Percentiles rank a stretch among this genome's conserved stretches.
phyloP scores from a whole-genome alignment of 495 filamentous ascomycete genomes.

The Astrocystis sublimbata region DNA sequence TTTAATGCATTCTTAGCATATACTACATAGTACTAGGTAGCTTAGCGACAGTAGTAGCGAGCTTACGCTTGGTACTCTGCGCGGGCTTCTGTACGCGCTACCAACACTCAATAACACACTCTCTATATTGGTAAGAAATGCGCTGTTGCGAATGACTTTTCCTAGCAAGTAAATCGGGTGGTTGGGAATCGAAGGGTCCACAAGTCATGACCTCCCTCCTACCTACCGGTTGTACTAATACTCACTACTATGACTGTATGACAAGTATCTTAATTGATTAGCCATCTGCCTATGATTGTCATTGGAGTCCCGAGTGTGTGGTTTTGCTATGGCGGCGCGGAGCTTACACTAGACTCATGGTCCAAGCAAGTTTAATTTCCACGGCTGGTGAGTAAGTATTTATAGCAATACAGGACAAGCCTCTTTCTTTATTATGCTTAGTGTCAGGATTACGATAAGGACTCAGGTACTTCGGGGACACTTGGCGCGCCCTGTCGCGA shows the following conservation, averaged over 20 bases:
- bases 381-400: not conserved
- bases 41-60: too few species aligned
- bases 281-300: not conserved
- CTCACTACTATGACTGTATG: too few species aligned
- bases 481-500: not conserved
- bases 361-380: not conserved
- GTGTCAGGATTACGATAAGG: not conserved
- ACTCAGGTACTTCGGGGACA: not conserved
- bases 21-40: not conserved
- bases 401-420: not conserved
- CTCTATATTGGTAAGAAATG: too few species aligned
- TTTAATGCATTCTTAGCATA: not conserved
- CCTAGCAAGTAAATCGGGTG: conserved; percentile 33
- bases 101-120: too few species aligned
- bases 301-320: conserved; percentile 6
- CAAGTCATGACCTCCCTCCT: too few species aligned
- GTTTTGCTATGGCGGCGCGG: conserved; percentile 2
- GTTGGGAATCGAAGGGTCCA: conserved; percentile 20
- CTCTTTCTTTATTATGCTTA: not conserved
- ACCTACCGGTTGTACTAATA: too few species aligned
- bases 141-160: too few species aligned
- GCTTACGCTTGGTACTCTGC: too few species aligned
- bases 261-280: not conserved
- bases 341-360: not conserved
- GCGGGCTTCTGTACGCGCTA: too few species aligned